phyloP scores from a whole-genome alignment of 208 protist species.

The Leishmania tropica region DNA sequence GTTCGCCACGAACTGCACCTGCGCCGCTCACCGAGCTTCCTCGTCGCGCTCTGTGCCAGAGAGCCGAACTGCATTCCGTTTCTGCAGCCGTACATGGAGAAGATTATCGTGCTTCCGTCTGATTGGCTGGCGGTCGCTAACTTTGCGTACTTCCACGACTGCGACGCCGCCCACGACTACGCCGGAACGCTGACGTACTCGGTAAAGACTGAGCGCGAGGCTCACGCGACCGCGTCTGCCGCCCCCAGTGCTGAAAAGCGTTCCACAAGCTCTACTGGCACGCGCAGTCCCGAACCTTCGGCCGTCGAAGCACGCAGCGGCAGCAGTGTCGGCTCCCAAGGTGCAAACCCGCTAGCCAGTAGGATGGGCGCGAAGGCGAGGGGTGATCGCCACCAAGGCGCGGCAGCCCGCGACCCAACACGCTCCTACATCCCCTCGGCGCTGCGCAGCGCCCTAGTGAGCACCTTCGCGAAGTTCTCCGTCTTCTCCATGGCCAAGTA shows the following conservation, averaged over 20 bases:
- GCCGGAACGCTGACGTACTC: background rate
- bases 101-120: constrained; percentile 81
- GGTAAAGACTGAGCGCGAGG: background rate
- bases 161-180: constrained; percentile 35
- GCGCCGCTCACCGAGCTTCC: constrained; percentile 89
- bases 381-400: background rate
- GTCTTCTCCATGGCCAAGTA: constrained; percentile 95
- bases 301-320: background rate
- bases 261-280: background rate
- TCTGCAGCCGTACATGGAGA: constrained; percentile 85
- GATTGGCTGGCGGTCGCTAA: constrained; percentile 95
- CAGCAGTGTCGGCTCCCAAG: background rate
- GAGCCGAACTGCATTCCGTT: constrained; percentile 82
- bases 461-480: constrained; percentile 91
- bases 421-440: constrained; percentile 63
- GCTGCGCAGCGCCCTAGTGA: constrained; percentile 84
- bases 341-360: background rate
- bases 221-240: background rate
- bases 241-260: background rate
- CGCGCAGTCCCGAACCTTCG: background rate
- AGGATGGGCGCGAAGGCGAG: background rate
- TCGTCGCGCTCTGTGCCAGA: constrained; percentile 83
- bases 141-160: constrained; percentile 74
- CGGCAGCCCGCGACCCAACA: background rate
- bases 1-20: constrained; percentile 93